Evolutionary conservation across 331 rosid genomes (phyloP).

Genomic region (Rosa hybrid): DNA sequence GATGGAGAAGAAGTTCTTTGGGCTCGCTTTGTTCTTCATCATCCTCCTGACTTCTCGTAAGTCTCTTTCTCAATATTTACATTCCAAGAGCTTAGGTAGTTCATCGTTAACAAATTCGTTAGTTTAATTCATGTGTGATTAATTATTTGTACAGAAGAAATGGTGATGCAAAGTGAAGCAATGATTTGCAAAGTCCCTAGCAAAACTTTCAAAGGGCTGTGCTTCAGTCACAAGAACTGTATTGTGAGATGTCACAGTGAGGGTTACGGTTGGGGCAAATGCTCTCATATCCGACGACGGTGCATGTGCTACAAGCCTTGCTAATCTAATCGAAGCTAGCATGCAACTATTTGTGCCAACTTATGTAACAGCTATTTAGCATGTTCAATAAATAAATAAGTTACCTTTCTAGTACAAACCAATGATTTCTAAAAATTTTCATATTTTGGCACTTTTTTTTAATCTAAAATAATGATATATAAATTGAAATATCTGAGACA

Average conservation of each 20-base stretch:
- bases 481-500: too few species aligned
- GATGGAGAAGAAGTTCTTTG: background rate
- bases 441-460: too few species aligned
- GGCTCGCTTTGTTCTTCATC: slow-evolving; percentile 3
- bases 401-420: too few species aligned
- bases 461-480: too few species aligned
- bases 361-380: background rate
- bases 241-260: slow-evolving; percentile 10
- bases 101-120: too few species aligned
- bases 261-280: slow-evolving; percentile 11
- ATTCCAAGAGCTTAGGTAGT: too few species aligned
- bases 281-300: background rate
- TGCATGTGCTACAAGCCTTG: slow-evolving; percentile 16
- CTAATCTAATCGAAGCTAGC: background rate
- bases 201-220: slow-evolving; percentile 5
- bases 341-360: background rate
- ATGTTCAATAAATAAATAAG: too few species aligned
- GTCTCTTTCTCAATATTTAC: background rate
- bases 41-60: slow-evolving; percentile 15
- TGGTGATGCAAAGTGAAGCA: slow-evolving; percentile 8
- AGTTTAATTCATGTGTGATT: too few species aligned
- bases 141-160: background rate
- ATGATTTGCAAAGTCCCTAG: slow-evolving; percentile 10
- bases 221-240: slow-evolving; percentile 8
- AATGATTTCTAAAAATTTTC: too few species aligned